These are phyloP conservation scores for Verticillium dahliae DNA, from an alignment of 2,329 filamentous ascomycete species.

Conservation along the genomic window DNA sequence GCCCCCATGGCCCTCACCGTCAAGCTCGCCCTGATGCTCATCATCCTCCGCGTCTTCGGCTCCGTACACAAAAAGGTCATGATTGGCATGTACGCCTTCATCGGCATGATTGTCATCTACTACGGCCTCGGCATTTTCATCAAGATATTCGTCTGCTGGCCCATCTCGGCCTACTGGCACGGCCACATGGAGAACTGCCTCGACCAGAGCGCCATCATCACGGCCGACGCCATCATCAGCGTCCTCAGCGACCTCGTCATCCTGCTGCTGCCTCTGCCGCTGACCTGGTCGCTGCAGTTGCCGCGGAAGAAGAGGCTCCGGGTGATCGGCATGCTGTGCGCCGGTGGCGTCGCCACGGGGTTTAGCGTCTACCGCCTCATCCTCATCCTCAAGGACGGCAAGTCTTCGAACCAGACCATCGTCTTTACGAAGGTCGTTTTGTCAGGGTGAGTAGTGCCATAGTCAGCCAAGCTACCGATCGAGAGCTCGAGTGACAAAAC, in stretches of 20 bases:
- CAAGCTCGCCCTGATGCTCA: conserved; percentile 32
- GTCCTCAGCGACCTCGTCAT: conserved; percentile 23
- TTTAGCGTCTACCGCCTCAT: conserved; percentile 21
- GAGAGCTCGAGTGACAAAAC: no score
- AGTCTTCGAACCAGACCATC: conserved; percentile 17
- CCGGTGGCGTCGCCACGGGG: conserved; percentile 22
- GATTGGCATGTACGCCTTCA: conserved; percentile 28
- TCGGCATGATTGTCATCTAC: conserved; percentile 28
- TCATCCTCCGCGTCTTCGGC: conserved; percentile 35
- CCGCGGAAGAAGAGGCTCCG: conserved; percentile 20
- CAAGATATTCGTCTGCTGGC: conserved; percentile 33
- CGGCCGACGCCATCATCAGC: conserved; percentile 22
- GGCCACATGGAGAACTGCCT: conserved; percentile 22
- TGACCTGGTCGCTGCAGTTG: conserved; percentile 24
- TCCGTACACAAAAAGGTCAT: conserved; percentile 29
- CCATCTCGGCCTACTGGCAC: conserved; percentile 33
- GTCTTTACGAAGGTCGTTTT: conserved; percentile 19
- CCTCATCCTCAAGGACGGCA: conserved; percentile 16
- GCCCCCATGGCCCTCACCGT: conserved; percentile 34
- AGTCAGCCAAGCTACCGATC: no score
- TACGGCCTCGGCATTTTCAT: conserved; percentile 33
- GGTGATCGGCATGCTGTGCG: conserved; percentile 20
- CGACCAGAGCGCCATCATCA: conserved; percentile 24
- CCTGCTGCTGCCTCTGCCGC: conserved; percentile 20
- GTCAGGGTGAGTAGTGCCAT: conserved; percentile 7